Conservation (phyloP, 345 rosid genomes). For the Aegle marmelos region DNA sequence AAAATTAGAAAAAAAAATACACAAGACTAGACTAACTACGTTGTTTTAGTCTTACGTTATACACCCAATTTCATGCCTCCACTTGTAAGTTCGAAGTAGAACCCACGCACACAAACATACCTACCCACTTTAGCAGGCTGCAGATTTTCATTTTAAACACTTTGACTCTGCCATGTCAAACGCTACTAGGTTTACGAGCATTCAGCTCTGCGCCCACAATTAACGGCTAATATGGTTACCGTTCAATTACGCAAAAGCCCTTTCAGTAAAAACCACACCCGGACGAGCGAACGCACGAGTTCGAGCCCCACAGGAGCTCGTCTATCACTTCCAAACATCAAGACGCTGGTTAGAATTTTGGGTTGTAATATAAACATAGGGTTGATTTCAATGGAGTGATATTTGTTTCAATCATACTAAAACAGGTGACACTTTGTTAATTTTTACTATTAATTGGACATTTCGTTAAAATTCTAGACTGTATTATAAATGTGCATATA, state of each 20-base stretch:
- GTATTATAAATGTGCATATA: no score
- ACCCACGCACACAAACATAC: neutral
- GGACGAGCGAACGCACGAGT: no score
- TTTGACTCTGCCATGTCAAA: neutral
- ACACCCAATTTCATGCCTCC: neutral
- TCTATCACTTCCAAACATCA: no score
- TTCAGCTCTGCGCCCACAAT: neutral
- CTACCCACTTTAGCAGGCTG: neutral
- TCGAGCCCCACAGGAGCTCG: no score
- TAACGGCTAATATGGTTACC: neutral
- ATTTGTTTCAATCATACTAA: no score
- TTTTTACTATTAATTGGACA: no score
- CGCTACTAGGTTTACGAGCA: neutral
- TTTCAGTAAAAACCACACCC: neutral
- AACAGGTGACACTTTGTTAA: no score
- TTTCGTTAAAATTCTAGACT: no score
- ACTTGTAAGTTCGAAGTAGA: neutral
- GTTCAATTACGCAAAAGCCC: neutral
- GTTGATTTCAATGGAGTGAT: no score
- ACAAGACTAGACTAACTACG: neutral
- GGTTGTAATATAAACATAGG: no score
- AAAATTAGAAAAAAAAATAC: no score
- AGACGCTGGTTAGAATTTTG: no score
- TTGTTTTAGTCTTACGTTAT: neutral
- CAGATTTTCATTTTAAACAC: neutral